Percentiles rank a stretch among this genome's conserved stretches.
Conservation (phyloP, 306 rosid species). For the Castanopsis chinensis region DNA sequence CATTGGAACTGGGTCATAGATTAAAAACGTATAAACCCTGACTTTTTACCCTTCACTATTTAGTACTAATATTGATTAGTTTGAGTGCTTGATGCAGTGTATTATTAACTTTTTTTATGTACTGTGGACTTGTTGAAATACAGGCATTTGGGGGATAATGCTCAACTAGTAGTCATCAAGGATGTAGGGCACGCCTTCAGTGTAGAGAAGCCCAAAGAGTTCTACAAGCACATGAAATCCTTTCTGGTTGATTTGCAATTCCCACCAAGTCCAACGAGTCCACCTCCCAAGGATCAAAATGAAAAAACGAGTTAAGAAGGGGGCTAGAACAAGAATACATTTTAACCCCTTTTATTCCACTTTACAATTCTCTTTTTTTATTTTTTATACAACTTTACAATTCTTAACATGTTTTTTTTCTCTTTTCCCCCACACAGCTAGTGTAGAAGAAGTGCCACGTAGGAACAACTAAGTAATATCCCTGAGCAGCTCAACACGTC, state of each 20-base stretch:
- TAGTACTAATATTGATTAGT: neutral
- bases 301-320: neutral
- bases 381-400: too few relatives aligned
- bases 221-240: conserved; percentile 45
- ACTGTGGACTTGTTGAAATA: neutral
- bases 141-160: conserved; percentile 75
- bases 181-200: conserved; percentile 73
- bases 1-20: conserved; percentile 67
- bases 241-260: conserved; percentile 41
- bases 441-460: too few relatives aligned
- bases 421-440: too few relatives aligned
- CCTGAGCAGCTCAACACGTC: neutral
- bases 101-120: neutral
- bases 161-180: conserved; percentile 59
- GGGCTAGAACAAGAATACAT: too few relatives aligned
- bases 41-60: neutral
- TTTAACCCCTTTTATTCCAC: too few relatives aligned
- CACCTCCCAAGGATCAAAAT: conserved; percentile 15
- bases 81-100: neutral
- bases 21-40: conserved; percentile 48
- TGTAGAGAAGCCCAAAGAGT: conserved; percentile 60
- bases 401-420: too few relatives aligned
- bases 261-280: conserved; percentile 2
- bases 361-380: too few relatives aligned
- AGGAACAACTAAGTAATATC: too few relatives aligned